Evolutionary conservation across 192 early-diverging fungal species (phyloP).

Genomic region (Entomortierella parvispora): DNA sequence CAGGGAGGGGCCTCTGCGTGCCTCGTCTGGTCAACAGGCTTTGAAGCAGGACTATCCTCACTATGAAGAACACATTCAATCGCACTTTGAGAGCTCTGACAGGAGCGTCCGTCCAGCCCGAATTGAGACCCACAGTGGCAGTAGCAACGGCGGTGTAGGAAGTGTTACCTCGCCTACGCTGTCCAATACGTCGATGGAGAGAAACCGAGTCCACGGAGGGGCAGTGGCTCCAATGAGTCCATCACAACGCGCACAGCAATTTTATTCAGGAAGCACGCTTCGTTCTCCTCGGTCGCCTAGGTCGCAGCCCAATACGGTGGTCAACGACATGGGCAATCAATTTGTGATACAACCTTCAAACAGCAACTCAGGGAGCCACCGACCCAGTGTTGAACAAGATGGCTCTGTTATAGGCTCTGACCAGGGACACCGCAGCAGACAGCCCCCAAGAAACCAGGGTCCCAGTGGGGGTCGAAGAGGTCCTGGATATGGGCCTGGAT

Average conservation of each 20-base stretch:
- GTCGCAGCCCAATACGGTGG: not conserved
- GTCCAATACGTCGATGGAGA: not conserved
- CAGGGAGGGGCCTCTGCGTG: not conserved
- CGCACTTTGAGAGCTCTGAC: slow-evolving; percentile 21
- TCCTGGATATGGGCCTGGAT: slow-evolving; percentile 6
- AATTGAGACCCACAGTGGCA: not conserved
- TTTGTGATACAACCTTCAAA: slow-evolving; percentile 22
- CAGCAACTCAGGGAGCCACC: not conserved
- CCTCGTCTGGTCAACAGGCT: not conserved
- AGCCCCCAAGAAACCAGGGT: slow-evolving; percentile 9
- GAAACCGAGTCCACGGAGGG: not conserved
- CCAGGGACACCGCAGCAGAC: not conserved
- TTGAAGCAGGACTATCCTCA: slow-evolving; percentile 17
- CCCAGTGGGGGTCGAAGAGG: slow-evolving; percentile 1
- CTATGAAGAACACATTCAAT: slow-evolving; percentile 32
- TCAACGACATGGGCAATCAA: slow-evolving; percentile 40
- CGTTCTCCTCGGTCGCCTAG: not conserved
- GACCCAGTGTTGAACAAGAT: slow-evolving; percentile 7
- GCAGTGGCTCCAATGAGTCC: slow-evolving; percentile 11
- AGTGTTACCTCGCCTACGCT: not conserved
- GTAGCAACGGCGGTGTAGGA: not conserved
- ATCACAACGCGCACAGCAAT: slow-evolving; percentile 17
- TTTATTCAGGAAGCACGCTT: not conserved
- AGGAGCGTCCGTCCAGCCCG: not conserved
- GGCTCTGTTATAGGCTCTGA: slow-evolving; percentile 20